Conservation (phyloP, 208 protist species). For the Leishmania mexicana region DNA sequence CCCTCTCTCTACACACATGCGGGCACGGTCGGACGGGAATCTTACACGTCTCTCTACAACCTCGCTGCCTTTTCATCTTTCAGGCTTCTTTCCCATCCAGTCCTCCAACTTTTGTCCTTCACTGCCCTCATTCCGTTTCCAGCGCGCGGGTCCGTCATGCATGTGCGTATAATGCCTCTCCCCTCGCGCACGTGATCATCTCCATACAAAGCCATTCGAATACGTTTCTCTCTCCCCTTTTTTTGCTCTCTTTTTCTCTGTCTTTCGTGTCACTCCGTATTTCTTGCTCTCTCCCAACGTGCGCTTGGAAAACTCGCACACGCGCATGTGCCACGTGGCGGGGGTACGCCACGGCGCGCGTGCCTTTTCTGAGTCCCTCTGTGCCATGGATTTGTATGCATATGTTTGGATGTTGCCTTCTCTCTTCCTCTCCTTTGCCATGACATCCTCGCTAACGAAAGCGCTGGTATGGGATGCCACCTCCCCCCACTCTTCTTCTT, state of each 20-base stretch:
- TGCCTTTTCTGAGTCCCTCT: background rate
- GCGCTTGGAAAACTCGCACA: background rate
- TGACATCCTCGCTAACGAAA: background rate
- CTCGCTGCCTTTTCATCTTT: background rate
- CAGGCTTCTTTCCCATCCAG: background rate
- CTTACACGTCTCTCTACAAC: background rate
- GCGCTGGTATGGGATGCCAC: no score
- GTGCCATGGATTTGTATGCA: background rate
- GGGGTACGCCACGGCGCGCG: background rate
- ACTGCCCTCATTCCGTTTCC: background rate
- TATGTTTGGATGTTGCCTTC: background rate
- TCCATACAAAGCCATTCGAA: background rate
- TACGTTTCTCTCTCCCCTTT: background rate
- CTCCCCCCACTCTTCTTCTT: background rate
- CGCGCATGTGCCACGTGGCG: no score
- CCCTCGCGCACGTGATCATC: background rate
- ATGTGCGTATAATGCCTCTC: background rate
- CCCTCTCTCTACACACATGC: background rate
- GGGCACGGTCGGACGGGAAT: background rate
- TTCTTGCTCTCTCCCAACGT: background rate
- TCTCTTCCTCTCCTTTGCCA: background rate
- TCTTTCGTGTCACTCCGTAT: background rate
- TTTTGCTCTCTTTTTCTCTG: background rate
- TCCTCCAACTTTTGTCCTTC: no score
- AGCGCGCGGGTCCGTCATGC: background rate